A percentile compares a stretch with the other conserved stretches of the same genome.
These are phyloP conservation scores for Fusarium nygamai DNA, from an alignment of 2,329 filamentous ascomycete genomes.

Conservation along the genomic window DNA sequence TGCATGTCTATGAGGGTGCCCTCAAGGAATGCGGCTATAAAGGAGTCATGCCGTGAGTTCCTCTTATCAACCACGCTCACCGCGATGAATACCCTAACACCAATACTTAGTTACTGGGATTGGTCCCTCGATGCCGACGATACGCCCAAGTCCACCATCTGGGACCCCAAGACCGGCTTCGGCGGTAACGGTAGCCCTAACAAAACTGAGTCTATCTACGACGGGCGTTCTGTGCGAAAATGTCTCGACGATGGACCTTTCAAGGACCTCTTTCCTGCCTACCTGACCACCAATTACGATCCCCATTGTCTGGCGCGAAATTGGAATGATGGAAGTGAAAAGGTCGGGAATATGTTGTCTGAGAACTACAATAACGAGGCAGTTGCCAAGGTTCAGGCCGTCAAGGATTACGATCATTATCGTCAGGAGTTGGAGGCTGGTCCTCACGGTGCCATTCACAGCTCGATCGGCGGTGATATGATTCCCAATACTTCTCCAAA, in stretches of 20 bases:
- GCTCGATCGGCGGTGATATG: neutral
- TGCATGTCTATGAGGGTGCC: neutral
- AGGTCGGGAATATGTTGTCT: neutral
- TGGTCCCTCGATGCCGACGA: neutral
- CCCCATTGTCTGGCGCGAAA: neutral
- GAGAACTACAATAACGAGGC: neutral
- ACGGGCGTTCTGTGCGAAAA: neutral
- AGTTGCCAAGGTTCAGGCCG: neutral
- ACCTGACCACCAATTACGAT: neutral
- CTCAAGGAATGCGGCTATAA: neutral
- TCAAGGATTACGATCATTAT: neutral
- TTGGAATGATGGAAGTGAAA: neutral
- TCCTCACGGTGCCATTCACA: neutral
- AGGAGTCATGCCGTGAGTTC: neutral
- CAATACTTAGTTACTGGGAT: fast-evolving
- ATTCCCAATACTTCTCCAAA: neutral
- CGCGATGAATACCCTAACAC: neutral
- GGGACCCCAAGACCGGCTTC: neutral
- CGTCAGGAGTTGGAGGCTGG: neutral
- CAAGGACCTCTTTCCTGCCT: neutral
- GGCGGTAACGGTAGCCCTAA: neutral
- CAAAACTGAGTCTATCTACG: neutral
- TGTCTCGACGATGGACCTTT: fast-evolving
- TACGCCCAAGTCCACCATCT: neutral
- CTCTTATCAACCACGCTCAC: no score